Base-by-base conservation (phyloP, 345 rosid genomes). In the Lagerstroemia speciosa region DNA sequence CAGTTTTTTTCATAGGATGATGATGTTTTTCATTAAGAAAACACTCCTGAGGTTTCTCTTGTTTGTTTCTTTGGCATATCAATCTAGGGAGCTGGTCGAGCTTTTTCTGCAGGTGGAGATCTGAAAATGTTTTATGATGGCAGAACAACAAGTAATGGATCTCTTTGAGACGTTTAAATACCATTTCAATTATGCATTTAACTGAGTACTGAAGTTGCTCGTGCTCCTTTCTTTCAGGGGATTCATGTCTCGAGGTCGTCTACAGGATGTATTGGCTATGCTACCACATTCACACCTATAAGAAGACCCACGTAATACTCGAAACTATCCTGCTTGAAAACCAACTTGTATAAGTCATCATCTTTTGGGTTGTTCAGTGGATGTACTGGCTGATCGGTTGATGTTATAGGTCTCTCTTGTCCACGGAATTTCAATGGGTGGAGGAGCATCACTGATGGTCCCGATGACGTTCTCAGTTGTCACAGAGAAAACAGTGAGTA, bases 101-200 rank as follows among this genome's bases (percentile, higher is more conserved):
- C 94, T 72, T 93, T 91, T 77, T 93, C 98, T 22, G 98, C 98
- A 1, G 98, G 98, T 68, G 97, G 97, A 64, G 98, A 93, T 80
- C 84, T 93, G 61, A 91, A 82, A 68, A 82, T 89, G 92, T 93
- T 93, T 79, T 87, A 86, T 65, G 46, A 41, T 41, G 98, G 97
- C 68, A 78, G 83, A 73, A 85, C 75, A n/a, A 72, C 92, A 80
- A 86, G 97, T 93, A 89, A 78, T 69, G 41, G 16, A 38, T 24
- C 53, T 19, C 33, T 34, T 31, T 0, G 38, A 41, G 2, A 41
- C 3, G 46, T 41, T 14, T 16, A 2, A 9, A 41, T 41, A 9
- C 46, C 14, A 14, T 41, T 9, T 41, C 46, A 14, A 41, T 14
- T 2, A 2, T 4, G 46, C 46, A 16, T 41, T 41, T 14, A 41